These are phyloP conservation scores for Paspalum notatum DNA, from an alignment of 176 grass and related monocot genomes.

Conservation along the genomic window DNA sequence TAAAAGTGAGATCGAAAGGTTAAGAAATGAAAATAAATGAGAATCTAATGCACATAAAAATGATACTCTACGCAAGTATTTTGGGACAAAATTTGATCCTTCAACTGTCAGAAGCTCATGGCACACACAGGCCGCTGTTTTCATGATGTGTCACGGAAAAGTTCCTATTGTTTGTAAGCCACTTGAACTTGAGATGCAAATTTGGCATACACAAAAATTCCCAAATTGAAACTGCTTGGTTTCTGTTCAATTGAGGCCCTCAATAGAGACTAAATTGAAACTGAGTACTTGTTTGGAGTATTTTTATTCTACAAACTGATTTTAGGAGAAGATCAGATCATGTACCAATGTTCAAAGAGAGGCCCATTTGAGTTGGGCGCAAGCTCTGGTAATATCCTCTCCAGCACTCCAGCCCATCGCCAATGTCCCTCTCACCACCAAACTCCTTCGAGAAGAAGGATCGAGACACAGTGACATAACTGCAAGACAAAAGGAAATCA, in stretches of 20 bases:
- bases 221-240: neutral
- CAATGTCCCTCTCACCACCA: conserved; percentile 42
- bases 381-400: conserved; percentile 90
- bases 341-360: conserved; percentile 77
- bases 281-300: neutral
- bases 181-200: neutral
- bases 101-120: neutral
- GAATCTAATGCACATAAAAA: neutral
- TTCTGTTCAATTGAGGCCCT: neutral
- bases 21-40: conserved; percentile 17
- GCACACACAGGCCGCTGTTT: neutral
- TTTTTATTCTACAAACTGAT: neutral
- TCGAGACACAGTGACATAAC: conserved; percentile 66
- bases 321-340: neutral
- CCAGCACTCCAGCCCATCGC: conserved; percentile 77
- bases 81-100: neutral
- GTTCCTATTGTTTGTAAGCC: neutral
- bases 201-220: neutral
- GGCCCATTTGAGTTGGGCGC: conserved; percentile 80
- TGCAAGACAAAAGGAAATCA: conserved; percentile 37
- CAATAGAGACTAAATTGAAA: neutral
- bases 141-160: neutral
- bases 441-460: conserved; percentile 78
- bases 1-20: conserved; percentile 28
- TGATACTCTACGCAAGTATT: neutral